Conservation (phyloP, 164 flowering plant genomes). For the Aristolochia californica region DNA sequence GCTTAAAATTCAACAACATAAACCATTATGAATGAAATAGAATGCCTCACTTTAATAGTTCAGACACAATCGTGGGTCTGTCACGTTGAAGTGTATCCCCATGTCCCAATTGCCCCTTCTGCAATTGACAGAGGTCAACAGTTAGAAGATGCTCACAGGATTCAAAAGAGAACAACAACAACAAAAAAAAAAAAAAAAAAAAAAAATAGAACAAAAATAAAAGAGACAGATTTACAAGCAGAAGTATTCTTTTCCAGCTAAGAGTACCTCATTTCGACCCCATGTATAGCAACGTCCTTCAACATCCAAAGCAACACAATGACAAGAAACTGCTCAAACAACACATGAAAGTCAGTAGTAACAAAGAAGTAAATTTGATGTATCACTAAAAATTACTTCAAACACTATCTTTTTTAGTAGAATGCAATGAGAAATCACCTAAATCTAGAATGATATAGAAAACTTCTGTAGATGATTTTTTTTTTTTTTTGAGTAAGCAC, state of each 20-base stretch:
- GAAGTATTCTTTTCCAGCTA: not conserved
- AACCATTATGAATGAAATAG: too few species aligned
- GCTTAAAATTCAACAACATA: too few species aligned
- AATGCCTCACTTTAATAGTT: conserved; percentile 53
- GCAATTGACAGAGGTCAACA: conserved; percentile 6
- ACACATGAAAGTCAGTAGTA: conserved; percentile 2
- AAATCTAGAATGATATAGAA: too few species aligned
- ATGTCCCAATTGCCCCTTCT: conserved; percentile 97
- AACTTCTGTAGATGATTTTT: too few species aligned
- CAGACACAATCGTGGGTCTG: conserved; percentile 85
- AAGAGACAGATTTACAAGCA: not conserved
- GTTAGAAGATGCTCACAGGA: not conserved
- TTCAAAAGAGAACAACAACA: not conserved
- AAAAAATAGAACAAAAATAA: too few species aligned
- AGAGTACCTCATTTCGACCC: conserved; percentile 85
- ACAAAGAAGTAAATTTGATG: too few species aligned
- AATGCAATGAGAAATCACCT: too few species aligned
- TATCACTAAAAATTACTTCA: too few species aligned
- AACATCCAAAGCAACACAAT: conserved; percentile 94
- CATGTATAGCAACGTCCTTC: conserved; percentile 96
- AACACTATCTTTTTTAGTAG: too few species aligned
- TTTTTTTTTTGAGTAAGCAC: too few species aligned
- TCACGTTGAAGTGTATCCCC: conserved; percentile 82
- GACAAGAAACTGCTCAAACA: conserved; percentile 61
- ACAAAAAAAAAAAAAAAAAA: not conserved